Base-by-base conservation (phyloP, 2,329 filamentous ascomycete genomes). In the Penicillium sp. region DNA sequence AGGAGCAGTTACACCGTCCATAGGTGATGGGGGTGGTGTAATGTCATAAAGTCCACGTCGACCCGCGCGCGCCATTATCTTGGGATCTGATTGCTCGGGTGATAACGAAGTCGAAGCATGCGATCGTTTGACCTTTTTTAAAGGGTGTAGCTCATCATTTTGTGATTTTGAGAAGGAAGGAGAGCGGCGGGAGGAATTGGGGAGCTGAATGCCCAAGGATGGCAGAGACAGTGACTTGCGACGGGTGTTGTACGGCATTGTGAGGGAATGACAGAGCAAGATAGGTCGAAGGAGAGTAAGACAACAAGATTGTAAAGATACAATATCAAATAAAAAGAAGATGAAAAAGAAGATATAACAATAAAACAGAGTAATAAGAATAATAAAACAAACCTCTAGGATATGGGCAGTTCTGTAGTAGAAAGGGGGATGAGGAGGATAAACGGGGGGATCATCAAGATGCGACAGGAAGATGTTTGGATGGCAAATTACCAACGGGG, bases 221-320 rank as follows among this genome's bases (percentile, higher is more conserved):
- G 89, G 88, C 66, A 97, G 79, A 55, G 91, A 96, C 60, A 99
- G 78, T 67, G 90, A 95, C 78, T 97, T 97, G 73, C 91, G 86
- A 74, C 92, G 88, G 61, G 92, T 97, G 74, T 96, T 95, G 80
- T 96, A 96, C 67, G 87, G 87, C 89, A 95, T 95, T 64, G 62
- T 75, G 63, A 57, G 53, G 46, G 41, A 49, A 49, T 53, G 56
- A 60, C 57, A 49, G 50, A 51, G 55, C 37, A 34, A 46, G 53
- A 53, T 55, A 43, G n/a, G 36, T 22, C 14, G 33, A 48, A 33
- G 18, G 27, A 49, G 41, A 48, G 46, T 35, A 30, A 28, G 29
- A 43, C 38, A 47, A 16, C 33, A 41, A 34, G 19, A 45, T n/a
- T 12, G 38, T 25, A 14, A 46, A 13, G 28, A 33, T 40, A 46